These are phyloP conservation scores for Cucurbita maxima DNA, from an alignment of 306 rosid genomes.

Conservation along the genomic window DNA sequence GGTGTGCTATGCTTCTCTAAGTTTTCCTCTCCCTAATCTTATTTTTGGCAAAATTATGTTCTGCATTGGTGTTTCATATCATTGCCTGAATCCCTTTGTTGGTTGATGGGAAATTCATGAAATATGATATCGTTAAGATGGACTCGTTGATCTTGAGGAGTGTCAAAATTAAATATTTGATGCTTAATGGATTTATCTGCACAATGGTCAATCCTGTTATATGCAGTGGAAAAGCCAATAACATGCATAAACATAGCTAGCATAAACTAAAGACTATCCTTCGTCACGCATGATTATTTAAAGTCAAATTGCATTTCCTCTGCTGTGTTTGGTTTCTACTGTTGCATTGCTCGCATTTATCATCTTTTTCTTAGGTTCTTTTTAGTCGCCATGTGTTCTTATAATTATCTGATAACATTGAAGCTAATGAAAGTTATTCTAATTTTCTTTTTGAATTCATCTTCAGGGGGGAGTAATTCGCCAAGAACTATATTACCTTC, in stretches of 20 bases:
- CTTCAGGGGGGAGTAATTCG: conserved; percentile 79
- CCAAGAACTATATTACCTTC: conserved; percentile 77
- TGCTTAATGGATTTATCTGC: neutral
- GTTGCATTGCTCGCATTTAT: neutral
- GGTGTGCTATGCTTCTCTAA: neutral
- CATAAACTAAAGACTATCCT: neutral
- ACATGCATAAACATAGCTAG: neutral
- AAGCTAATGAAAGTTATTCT: neutral
- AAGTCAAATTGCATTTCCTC: neutral
- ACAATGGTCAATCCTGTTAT: neutral
- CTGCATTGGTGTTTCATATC: neutral
- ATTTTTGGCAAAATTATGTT: neutral
- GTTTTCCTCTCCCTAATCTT: neutral
- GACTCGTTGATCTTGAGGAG: neutral
- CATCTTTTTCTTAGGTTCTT: neutral
- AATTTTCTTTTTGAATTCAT: conserved; percentile 9
- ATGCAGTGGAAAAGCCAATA: neutral
- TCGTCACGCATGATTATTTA: neutral
- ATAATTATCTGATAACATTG: neutral
- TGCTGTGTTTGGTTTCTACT: neutral
- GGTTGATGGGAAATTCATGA: neutral
- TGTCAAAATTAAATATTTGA: neutral
- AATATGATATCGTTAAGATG: neutral
- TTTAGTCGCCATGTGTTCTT: neutral
- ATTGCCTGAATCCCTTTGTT: conserved; percentile 1